These are phyloP conservation scores for Triglochin maritima DNA, from an alignment of 106 monocot genomes.

Conservation along the genomic window DNA sequence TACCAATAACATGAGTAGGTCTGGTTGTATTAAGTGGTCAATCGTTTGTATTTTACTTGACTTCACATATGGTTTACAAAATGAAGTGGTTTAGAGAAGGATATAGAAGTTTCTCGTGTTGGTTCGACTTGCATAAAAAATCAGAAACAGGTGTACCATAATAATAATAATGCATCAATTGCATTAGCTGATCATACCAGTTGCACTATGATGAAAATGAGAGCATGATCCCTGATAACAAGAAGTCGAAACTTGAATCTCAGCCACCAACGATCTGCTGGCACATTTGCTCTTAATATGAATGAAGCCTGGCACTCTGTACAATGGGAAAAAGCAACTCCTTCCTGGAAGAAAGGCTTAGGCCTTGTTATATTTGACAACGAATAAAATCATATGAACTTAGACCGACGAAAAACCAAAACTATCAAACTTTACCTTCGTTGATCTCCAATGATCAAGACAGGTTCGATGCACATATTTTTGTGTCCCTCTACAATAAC, in stretches of 20 bases:
- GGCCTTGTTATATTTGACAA: background rate
- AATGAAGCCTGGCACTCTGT: conserved; percentile 91
- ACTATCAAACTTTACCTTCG: conserved; percentile 45
- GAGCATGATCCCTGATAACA: conserved; percentile 79
- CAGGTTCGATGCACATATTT: conserved; percentile 92
- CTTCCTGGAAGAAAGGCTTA: conserved; percentile 45
- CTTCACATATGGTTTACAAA: too few species aligned
- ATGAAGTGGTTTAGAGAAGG: too few species aligned
- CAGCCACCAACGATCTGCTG: conserved; percentile 94
- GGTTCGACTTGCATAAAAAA: too few species aligned
- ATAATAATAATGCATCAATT: too few species aligned
- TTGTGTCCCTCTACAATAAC: conserved; percentile 90
- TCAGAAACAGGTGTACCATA: too few species aligned
- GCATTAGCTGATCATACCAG: conserved; percentile 33
- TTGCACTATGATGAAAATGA: conserved; percentile 83
- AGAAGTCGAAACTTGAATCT: conserved; percentile 88
- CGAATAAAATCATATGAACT: background rate
- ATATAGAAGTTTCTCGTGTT: too few species aligned
- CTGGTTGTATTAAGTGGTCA: too few species aligned
- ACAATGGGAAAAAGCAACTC: conserved; percentile 97
- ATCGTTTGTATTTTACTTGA: too few species aligned
- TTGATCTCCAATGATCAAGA: conserved; percentile 98
- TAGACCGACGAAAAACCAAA: background rate
- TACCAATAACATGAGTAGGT: too few species aligned
- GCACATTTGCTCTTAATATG: conserved; percentile 87